Evolutionary conservation across 129 eudicot species (phyloP), one percentile per base, ranked within the genome.

Genomic region (Calendula officinalis): DNA sequence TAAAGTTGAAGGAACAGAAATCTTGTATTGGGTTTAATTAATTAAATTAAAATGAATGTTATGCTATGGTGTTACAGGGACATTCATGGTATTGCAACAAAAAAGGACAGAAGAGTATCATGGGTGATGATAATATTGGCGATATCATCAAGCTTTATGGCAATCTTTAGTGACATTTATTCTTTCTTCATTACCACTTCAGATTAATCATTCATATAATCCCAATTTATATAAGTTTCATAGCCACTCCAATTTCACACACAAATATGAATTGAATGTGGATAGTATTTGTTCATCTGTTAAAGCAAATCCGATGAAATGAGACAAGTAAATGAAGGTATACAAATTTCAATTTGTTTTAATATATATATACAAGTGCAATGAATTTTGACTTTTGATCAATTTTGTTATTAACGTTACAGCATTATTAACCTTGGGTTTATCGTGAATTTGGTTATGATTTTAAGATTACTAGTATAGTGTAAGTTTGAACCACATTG

Each of bases 71-170:
- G 63, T 68, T 68, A 81, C 89, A 90, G 95, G 78, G 88, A 87
- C 70, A 78, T 73, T 30, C 92, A 83, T 70, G 82, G 90, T 57
- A 84, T 80, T 57, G 84, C 90, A 27, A 84, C 77, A 8, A 84
- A 68, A 72, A 86, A 78, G 8, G 97, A 91, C 68, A 84, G 77
- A 45, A 54, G 78, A 11, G 69, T 84, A 11, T 85, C 97, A 0
- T 84, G 87, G 96, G 60, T 87, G 64, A 91, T 91, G 96, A 68
- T 91, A 56, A 56, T 87, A 8, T 63, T 91, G 76, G 97, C 96
- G 32, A 85, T 87, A 43, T 87, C 88, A n/a, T 91, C 97, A 57
- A 87, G 97, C 66, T 51, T 81, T 30, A 87, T 91, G 70, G 97
- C 97, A 13, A 91, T 91, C 55, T 81, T 77, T 80, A 87, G 90